phyloP scores from a whole-genome alignment of 129 eudicot genomes.

The Chrysanthemum seticuspe region DNA sequence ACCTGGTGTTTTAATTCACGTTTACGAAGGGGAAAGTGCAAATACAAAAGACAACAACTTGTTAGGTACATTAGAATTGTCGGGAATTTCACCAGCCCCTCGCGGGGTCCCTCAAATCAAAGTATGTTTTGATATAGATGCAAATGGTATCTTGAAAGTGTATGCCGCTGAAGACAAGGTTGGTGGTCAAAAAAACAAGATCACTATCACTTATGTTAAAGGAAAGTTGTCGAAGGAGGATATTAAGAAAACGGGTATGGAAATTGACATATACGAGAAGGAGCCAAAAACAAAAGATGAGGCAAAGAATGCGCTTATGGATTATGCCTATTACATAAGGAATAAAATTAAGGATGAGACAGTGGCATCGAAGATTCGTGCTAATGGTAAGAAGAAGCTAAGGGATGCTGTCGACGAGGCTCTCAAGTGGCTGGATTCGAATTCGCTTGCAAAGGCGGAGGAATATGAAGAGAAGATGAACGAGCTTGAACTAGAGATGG shows the following conservation, averaged over 20 bases:
- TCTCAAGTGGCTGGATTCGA: too few species aligned
- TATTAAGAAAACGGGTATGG: conserved; percentile 46
- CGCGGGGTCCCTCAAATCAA: conserved; percentile 47
- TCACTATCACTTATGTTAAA: conserved; percentile 41
- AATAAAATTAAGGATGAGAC: too few species aligned
- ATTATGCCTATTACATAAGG: too few species aligned
- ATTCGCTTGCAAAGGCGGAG: too few species aligned
- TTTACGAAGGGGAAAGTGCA: conserved; percentile 40
- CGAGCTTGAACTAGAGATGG: too few species aligned
- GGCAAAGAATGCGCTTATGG: conserved; percentile 22
- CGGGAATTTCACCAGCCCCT: conserved; percentile 50
- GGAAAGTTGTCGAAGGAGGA: conserved; percentile 50
- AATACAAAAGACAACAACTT: conserved; percentile 23
- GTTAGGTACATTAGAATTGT: conserved; percentile 40
- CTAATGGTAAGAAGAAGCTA: too few species aligned
- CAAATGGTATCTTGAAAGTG: conserved; percentile 47
- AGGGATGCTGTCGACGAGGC: too few species aligned
- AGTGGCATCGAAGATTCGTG: too few species aligned
- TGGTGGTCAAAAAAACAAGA: conserved; percentile 53
- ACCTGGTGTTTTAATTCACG: conserved; percentile 43
- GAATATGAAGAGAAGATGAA: too few species aligned
- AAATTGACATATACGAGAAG: conserved; percentile 51
- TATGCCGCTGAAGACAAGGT: conserved; percentile 60
- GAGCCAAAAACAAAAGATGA: conserved; percentile 46
- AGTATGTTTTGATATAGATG: conserved; percentile 48